These are phyloP conservation scores for Nicotiana attenuata DNA, from an alignment of 257 asterid genomes.

Conservation along the genomic window DNA sequence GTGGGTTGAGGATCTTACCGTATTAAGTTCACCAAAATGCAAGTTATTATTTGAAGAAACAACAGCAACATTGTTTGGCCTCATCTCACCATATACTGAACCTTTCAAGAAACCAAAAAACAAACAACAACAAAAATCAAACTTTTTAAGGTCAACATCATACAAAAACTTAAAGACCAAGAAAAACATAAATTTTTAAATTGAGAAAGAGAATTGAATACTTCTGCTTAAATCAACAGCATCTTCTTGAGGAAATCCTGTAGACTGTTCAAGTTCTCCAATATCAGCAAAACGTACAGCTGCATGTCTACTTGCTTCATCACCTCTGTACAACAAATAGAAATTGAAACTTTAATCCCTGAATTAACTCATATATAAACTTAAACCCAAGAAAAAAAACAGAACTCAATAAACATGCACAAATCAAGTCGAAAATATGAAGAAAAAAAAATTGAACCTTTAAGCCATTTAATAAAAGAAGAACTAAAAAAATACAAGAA, in stretches of 20 bases:
- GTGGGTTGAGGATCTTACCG: slow-evolving; percentile 25
- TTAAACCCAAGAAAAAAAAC: not conserved
- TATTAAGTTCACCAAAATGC: slow-evolving; percentile 49
- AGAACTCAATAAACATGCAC: not conserved
- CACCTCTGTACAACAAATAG: slow-evolving; percentile 29
- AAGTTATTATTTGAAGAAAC: slow-evolving; percentile 31
- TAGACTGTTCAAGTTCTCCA: slow-evolving; percentile 61
- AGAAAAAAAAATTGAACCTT: too few species aligned
- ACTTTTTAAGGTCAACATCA: not conserved
- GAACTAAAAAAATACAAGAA: too few species aligned
- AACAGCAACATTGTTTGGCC: slow-evolving; percentile 40
- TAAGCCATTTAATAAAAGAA: too few species aligned
- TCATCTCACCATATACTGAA: slow-evolving; percentile 41
- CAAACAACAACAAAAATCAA: not conserved
- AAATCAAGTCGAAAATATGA: not conserved
- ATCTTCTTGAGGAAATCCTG: slow-evolving; percentile 46
- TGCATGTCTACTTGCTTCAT: slow-evolving; percentile 38
- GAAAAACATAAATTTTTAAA: too few species aligned
- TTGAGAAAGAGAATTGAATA: not conserved
- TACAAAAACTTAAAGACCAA: too few species aligned
- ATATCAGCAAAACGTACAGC: slow-evolving; percentile 40
- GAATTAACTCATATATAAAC: too few species aligned
- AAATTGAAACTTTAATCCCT: not conserved
- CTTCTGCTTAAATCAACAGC: slow-evolving; percentile 57
- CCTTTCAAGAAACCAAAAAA: slow-evolving; percentile 21